Conservation (phyloP, 768 basidiomycete species). For the Leucosporidium scottii region DNA sequence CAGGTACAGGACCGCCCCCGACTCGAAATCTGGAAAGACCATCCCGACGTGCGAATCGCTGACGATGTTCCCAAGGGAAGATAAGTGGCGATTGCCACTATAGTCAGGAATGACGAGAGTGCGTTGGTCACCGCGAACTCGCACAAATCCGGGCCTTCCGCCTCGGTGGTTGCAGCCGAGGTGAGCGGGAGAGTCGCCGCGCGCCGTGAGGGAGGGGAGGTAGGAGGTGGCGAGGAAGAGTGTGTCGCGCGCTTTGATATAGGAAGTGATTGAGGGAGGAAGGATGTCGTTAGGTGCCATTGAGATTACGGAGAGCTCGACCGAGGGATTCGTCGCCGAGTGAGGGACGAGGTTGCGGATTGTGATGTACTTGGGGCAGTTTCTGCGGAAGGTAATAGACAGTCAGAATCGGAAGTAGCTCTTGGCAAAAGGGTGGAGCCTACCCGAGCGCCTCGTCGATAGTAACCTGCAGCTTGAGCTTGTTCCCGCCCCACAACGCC, state of each 20-base stretch:
- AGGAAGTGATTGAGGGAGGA: background rate
- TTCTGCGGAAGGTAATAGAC: background rate
- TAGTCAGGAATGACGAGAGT: constrained; percentile 22
- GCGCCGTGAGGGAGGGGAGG: constrained; percentile 2
- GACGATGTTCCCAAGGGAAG: constrained; percentile 18
- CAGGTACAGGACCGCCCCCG: constrained; percentile 23
- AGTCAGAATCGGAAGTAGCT: background rate
- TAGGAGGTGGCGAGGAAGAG: constrained; percentile 9
- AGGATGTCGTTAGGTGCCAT: background rate
- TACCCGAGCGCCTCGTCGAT: background rate
- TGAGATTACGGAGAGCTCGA: background rate
- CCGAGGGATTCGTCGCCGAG: background rate
- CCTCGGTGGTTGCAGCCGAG: constrained; percentile 26
- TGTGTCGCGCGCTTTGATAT: constrained; percentile 3
- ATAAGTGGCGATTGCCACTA: constrained; percentile 17
- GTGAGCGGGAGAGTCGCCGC: constrained; percentile 2
- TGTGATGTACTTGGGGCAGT: constrained; percentile 30
- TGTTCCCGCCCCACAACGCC: background rate
- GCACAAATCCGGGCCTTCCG: constrained; percentile 19
- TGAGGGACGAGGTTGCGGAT: constrained; percentile 13
- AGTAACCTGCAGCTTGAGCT: background rate
- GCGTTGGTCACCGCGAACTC: background rate
- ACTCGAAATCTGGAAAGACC: constrained; percentile 17
- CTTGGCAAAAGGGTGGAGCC: background rate
- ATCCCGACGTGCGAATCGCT: constrained; percentile 11